Base-by-base conservation (phyloP, 148 eudicot genomes). In the Rhododendron kiyosumense region DNA sequence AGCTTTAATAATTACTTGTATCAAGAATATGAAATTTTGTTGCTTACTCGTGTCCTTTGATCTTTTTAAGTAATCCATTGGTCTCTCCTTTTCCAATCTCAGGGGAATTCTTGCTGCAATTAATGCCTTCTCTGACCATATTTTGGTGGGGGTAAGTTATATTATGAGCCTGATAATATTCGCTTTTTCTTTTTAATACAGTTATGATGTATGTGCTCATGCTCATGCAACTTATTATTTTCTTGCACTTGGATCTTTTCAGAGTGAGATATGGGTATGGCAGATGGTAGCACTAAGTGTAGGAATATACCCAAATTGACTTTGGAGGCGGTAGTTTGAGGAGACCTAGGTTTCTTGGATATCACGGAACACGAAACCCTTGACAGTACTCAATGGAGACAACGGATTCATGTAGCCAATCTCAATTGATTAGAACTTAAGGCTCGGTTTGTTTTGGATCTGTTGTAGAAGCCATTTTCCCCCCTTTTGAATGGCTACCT, bases 61-160 rank as follows among this genome's bases (percentile, higher is more conserved):
- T 71, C 71, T 59, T 79, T 46, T 75, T 49, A 73, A 84, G 48
- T 81, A 32, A 79, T 32, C 49, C 38, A 20, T 81, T 88, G 52
- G 51, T 59, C 67, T 87, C 86, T 73, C 43, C 11, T 84, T 46
- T 41, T 36, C 79, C 18, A 38, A 85, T 85, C 67, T 36, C 95
- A 97, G 99, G 94, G 99, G 99, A 11, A 97, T 97, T 83, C 98
- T 97, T 87, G 96, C 98, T 34, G 99, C 98, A 85, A 85, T 97
- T 82, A 94, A 94, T 85, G 98, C 93, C 79, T 95, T 95, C 81
- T 92, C 95, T 89, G 92, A 90, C 87, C 91, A 92, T 93, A 92
- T 87, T 57, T 65, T 97, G 87, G 99, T 91, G 85, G 99, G 99
- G 98, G 99, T 97, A 91, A 93, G 94, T 34, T 28, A 67, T 67